Percentiles rank a stretch among this genome's conserved stretches.
Evolutionary conservation across 208 protist genomes (phyloP).

Genomic region (Leishmania martiniquensis): DNA sequence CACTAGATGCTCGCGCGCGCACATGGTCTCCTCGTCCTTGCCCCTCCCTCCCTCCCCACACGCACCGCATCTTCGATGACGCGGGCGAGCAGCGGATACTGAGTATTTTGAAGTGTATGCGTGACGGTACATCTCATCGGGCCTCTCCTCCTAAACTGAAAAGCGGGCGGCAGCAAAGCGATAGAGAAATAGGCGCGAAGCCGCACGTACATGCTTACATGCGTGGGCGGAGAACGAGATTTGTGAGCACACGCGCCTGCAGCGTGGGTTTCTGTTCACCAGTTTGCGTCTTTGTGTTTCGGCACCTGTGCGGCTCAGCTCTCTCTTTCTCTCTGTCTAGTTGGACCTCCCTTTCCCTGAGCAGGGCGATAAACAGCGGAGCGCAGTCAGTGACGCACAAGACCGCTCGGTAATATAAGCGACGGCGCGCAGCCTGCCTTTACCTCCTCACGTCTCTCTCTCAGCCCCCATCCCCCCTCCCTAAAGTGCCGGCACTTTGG

Average conservation of each 20-base stretch:
- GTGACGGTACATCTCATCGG: no score
- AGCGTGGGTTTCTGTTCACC: not conserved
- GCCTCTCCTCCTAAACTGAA: no score
- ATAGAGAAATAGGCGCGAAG: no score
- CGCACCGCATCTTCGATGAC: not conserved
- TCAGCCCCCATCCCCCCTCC: not conserved
- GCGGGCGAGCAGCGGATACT: not conserved
- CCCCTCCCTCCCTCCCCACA: slow-evolving; percentile 1
- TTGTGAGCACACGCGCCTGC: not conserved
- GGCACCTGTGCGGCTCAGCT: not conserved
- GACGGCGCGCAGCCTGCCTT: not conserved
- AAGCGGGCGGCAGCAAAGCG: no score
- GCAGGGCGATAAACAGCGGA: not conserved
- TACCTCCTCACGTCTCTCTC: not conserved
- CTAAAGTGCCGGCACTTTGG: not conserved
- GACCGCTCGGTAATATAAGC: not conserved
- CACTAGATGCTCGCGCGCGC: not conserved
- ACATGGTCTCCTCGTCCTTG: not conserved
- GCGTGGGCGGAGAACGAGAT: not conserved
- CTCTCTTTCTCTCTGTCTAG: not conserved
- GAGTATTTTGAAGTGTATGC: not conserved
- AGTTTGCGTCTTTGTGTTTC: not conserved
- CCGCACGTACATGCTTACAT: not conserved
- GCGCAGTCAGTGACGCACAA: not conserved
- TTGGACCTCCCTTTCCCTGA: not conserved